Conservation (phyloP, 371 early-diverging fungal genomes). For the Haplosporangium sp. region DNA sequence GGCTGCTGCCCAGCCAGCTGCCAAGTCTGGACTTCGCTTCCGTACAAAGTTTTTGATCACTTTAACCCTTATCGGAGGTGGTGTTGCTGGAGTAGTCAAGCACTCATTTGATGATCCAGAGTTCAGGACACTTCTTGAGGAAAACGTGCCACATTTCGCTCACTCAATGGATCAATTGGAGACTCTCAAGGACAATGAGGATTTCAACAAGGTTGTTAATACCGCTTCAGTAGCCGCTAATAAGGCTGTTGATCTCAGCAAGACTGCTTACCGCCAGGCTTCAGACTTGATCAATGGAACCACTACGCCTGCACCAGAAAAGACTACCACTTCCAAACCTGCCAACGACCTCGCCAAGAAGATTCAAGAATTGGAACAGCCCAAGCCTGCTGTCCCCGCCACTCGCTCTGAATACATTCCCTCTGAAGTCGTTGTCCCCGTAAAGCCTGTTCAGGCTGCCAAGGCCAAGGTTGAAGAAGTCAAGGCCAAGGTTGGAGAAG, state of each 20-base stretch:
- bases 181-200: conserved; percentile 52
- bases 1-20: conserved; percentile 28
- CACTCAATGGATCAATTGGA: conserved; percentile 50
- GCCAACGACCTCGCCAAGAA: conserved; percentile 38
- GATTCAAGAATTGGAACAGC: conserved; percentile 51
- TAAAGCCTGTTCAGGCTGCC: conserved; percentile 30
- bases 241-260: conserved; percentile 45
- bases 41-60: conserved; percentile 54
- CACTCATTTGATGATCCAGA: conserved; percentile 47
- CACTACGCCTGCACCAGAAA: conserved; percentile 52
- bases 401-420: conserved; percentile 42
- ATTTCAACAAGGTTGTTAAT: conserved; percentile 25
- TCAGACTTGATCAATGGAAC: conserved; percentile 55
- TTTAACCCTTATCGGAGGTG: conserved; percentile 47
- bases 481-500: neutral
- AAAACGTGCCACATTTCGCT: conserved; percentile 48
- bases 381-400: conserved; percentile 49
- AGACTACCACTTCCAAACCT: conserved; percentile 10
- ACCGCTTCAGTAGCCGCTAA: conserved; percentile 24
- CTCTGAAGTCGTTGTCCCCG: conserved; percentile 44
- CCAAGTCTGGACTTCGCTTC: conserved; percentile 51
- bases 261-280: conserved; percentile 42
- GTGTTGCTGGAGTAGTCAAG: conserved; percentile 51
- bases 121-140: conserved; percentile 48
- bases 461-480: conserved; percentile 13